phyloP scores from a whole-genome alignment of 1,284 basidiomycete species.

The Trametes pubescens region DNA sequence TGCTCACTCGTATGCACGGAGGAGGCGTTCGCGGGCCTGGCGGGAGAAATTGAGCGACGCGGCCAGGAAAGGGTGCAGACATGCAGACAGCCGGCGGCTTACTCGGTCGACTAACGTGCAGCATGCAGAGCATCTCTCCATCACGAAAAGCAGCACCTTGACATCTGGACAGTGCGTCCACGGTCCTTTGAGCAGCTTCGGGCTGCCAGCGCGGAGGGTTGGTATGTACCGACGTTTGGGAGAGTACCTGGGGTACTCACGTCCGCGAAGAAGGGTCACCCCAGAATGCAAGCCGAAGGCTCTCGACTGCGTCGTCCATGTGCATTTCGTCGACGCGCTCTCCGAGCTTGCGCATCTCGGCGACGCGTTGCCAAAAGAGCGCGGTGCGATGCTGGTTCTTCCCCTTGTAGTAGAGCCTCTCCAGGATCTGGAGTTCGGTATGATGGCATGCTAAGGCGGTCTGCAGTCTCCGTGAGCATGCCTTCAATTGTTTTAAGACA shows the following conservation, averaged over 20 bases:
- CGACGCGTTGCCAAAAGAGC: constrained; percentile 73
- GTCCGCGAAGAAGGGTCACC: constrained; percentile 49
- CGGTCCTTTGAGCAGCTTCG: constrained; percentile 59
- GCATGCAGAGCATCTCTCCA: constrained; percentile 47
- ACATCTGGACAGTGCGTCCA: constrained; percentile 66
- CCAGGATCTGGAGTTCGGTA: constrained; percentile 67
- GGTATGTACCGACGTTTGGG: neutral
- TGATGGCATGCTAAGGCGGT: constrained; percentile 51
- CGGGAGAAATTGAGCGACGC: constrained; percentile 14
- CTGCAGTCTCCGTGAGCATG: constrained; percentile 59
- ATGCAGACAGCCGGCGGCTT: constrained; percentile 17
- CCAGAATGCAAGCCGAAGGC: constrained; percentile 67
- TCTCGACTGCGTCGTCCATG: constrained; percentile 53
- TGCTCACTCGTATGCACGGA: constrained; percentile 58
- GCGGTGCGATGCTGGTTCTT: constrained; percentile 81
- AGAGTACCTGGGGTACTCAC: constrained; percentile 46
- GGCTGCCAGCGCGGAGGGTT: constrained; percentile 46
- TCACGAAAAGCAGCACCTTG: constrained; percentile 43
- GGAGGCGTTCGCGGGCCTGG: constrained; percentile 60
- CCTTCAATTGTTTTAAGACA: constrained; percentile 67
- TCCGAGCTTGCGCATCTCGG: constrained; percentile 66
- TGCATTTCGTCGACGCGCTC: constrained; percentile 55
- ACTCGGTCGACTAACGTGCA: constrained; percentile 57
- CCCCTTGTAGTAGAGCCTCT: constrained; percentile 78
- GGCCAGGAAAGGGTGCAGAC: constrained; percentile 10